phyloP scores from a whole-genome alignment of 2,329 filamentous ascomycete genomes.

The Bisporella sp. region DNA sequence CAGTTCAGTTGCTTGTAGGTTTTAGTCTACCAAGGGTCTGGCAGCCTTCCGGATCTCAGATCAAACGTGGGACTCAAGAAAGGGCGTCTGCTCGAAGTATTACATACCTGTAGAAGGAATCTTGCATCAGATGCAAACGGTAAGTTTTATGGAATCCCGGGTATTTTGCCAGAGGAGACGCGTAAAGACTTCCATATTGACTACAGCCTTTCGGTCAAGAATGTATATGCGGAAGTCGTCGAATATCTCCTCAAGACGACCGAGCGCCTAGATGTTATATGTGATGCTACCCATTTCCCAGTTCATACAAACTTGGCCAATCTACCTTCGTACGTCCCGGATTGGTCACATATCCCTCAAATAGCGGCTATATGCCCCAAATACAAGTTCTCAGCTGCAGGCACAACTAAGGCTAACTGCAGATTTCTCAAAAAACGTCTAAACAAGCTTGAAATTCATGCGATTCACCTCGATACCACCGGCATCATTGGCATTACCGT shows the following conservation, averaged over 20 bases:
- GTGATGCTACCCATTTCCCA: slow-evolving; percentile 29
- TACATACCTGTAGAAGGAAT: slow-evolving; percentile 23
- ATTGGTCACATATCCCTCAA: slow-evolving; percentile 28
- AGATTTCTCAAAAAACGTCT: slow-evolving; percentile 18
- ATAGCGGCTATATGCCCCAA: slow-evolving; percentile 12
- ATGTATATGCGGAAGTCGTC: slow-evolving; percentile 30
- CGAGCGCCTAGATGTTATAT: slow-evolving; percentile 27
- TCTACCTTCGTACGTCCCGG: slow-evolving; percentile 30
- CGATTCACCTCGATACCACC: slow-evolving; percentile 26
- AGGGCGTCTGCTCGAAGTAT: slow-evolving; percentile 15
- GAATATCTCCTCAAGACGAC: slow-evolving; percentile 25
- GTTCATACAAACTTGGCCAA: slow-evolving; percentile 16
- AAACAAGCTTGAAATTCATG: slow-evolving; percentile 25
- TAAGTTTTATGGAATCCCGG: slow-evolving; percentile 31
- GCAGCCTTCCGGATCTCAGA: neutral
- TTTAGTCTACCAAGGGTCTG: neutral
- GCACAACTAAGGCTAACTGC: slow-evolving; percentile 13
- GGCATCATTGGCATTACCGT: slow-evolving; percentile 21
- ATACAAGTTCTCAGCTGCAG: slow-evolving; percentile 14
- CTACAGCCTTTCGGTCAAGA: slow-evolving; percentile 26
- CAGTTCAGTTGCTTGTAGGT: neutral
- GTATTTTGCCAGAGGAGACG: slow-evolving; percentile 23
- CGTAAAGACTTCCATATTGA: slow-evolving; percentile 24
- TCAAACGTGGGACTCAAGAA: neutral
- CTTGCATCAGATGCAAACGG: slow-evolving; percentile 27